Evolutionary conservation across 2,329 filamentous ascomycete species (phyloP).

Genomic region (Colletotrichum sp.): DNA sequence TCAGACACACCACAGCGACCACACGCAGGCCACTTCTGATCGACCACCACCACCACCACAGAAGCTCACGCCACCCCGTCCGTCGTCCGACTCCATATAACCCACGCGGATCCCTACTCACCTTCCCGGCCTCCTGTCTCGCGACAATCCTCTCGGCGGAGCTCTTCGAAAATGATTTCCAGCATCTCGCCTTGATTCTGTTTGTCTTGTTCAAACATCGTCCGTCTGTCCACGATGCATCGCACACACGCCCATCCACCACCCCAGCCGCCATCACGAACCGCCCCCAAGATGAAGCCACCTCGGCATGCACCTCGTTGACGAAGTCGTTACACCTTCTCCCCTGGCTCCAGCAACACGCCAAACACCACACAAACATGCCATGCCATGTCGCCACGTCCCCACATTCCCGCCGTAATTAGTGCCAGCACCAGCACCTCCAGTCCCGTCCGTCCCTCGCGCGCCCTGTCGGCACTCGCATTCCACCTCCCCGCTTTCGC

Average conservation of each 20-base stretch:
- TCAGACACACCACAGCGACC: not conserved
- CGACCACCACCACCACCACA: not conserved
- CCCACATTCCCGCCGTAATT: not conserved
- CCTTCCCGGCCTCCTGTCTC: rapidly evolving
- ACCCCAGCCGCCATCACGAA: not conserved
- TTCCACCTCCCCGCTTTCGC: not conserved
- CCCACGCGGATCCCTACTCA: not conserved
- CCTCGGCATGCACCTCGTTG: not conserved
- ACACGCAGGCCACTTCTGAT: not conserved
- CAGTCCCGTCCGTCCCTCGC: not conserved
- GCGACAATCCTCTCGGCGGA: not conserved
- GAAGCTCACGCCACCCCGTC: not conserved
- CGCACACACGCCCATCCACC: not conserved
- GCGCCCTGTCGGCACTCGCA: not conserved
- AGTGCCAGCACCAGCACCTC: not conserved
- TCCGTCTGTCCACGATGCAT: not conserved
- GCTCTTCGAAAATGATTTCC: not conserved
- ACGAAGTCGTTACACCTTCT: not conserved
- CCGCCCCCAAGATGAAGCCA: not conserved
- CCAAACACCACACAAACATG: not conserved
- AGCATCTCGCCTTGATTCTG: not conserved
- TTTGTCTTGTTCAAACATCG: not conserved
- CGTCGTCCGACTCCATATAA: conserved; percentile 6
- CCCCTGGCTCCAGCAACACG: not conserved
- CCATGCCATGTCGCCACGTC: conserved; percentile 1